These are phyloP conservation scores for Paramecium tetraurelia DNA, from an alignment of 73 alveolate species.

Conservation along the genomic window DNA sequence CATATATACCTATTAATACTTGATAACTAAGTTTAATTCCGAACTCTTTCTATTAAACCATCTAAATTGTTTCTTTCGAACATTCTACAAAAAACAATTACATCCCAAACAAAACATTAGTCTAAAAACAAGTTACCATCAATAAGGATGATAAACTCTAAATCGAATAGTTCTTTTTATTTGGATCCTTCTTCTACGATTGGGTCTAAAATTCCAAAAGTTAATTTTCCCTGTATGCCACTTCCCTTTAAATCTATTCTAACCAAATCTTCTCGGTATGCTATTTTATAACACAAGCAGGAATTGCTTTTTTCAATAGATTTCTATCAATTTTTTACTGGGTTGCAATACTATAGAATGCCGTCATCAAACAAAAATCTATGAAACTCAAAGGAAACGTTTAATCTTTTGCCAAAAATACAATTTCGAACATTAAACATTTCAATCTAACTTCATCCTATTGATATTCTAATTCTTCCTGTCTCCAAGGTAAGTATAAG, in stretches of 20 bases:
- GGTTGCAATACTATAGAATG: not conserved
- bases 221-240: not conserved
- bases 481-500: not conserved
- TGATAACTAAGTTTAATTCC: not conserved
- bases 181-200: not conserved
- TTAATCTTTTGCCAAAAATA: not conserved
- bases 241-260: not conserved
- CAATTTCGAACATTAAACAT: not conserved
- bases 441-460: not conserved
- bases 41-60: not conserved
- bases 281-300: not conserved
- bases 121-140: not conserved
- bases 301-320: not conserved
- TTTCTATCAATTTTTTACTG: not conserved
- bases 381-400: not conserved
- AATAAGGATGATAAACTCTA: not conserved
- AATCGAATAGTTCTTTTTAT: not conserved
- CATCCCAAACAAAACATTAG: not conserved
- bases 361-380: not conserved
- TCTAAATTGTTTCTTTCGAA: not conserved
- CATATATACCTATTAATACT: not conserved
- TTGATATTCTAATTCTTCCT: not conserved
- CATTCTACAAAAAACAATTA: conserved; percentile 6
- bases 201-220: not conserved
- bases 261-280: not conserved